Base-by-base conservation (phyloP, 495 filamentous ascomycete genomes). In the Oleoguttula mirabilis region DNA sequence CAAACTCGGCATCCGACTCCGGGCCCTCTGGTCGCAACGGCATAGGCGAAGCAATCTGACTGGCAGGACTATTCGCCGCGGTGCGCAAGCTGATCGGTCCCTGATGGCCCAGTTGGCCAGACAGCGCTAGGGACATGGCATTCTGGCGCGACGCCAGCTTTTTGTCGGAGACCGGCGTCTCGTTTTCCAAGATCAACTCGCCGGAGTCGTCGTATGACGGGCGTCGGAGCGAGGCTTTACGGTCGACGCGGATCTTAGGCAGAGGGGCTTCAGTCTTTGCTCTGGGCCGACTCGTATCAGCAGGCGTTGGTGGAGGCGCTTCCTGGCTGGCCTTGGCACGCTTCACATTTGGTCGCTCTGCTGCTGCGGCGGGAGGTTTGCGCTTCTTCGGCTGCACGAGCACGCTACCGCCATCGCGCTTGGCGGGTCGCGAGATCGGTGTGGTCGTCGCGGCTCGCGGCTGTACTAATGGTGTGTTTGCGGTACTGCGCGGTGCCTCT, bases 111-210 rank as follows among this genome's bases (percentile, higher is more conserved):
- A 45, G 41, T 30, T 50, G 36, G 10, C 41, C 47, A 31, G 4
- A 21, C 1, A 50, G 31, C 1, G 47, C 47, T 8, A 50, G 36
- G 1, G 41, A 12, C 47, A 45, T 50, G 7, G 47, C 47, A 12
- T 23, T 44, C 3, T 30, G 20, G 4, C 28, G 20, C 10, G 10
- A 16, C 15, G 32, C n/a, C n/a, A 23, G 31, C 20, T 42, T 41
- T 19, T 41, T 30, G 7, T 28, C 25, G n/a, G 41, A 16, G 6
- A 32, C 21, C 7, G 41, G 36, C 1, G 47, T 41, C 11, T 45
- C 47, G 39, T 50, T 41, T 17, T 50, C 47, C 5, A 50, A 15
- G 20, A 50, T 37, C 11, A 50, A 27, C 27, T 50, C 47, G 17
- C 47, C 47, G 12, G 20, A 31, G 36, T 50, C 47, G 21, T 37